phyloP scores from a whole-genome alignment of 73 alveolate genomes.

The Tetrahymena borealis region DNA sequence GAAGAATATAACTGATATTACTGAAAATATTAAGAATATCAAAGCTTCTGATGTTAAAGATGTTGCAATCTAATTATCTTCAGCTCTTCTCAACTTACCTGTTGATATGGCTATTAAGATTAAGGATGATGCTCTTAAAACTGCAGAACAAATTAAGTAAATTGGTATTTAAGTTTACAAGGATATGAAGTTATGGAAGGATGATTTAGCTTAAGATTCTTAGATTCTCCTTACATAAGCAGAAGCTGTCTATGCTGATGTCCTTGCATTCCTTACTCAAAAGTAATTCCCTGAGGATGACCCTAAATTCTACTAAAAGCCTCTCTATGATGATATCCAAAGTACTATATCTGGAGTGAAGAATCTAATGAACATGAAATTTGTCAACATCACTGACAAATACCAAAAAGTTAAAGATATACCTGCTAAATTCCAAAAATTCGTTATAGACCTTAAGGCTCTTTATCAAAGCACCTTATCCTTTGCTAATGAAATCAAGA shows the following conservation, averaged over 20 bases:
- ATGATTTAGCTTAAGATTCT: not conserved
- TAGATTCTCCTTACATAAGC: not conserved
- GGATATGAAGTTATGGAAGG: not conserved
- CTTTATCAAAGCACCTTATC: not conserved
- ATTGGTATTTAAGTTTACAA: not conserved
- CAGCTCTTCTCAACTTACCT: not conserved
- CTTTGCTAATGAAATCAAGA: not conserved
- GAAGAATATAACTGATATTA: not conserved
- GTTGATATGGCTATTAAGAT: not conserved
- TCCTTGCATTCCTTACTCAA: not conserved
- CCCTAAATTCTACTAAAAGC: not conserved
- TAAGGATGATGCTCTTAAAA: not conserved
- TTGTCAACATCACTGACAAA: not conserved
- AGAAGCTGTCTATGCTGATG: not conserved
- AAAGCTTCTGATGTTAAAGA: not conserved
- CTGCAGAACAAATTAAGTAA: not conserved
- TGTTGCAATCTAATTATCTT: not conserved
- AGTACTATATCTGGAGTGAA: not conserved
- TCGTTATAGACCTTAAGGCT: not conserved
- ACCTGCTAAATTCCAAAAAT: not conserved
- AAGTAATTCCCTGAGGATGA: not conserved
- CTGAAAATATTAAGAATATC: not conserved
- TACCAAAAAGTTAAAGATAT: not conserved
- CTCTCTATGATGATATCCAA: not conserved
- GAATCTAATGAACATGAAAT: not conserved